Evolutionary conservation across 352 stramenopile genomes (phyloP).

Genomic region (Pythium biforme): DNA sequence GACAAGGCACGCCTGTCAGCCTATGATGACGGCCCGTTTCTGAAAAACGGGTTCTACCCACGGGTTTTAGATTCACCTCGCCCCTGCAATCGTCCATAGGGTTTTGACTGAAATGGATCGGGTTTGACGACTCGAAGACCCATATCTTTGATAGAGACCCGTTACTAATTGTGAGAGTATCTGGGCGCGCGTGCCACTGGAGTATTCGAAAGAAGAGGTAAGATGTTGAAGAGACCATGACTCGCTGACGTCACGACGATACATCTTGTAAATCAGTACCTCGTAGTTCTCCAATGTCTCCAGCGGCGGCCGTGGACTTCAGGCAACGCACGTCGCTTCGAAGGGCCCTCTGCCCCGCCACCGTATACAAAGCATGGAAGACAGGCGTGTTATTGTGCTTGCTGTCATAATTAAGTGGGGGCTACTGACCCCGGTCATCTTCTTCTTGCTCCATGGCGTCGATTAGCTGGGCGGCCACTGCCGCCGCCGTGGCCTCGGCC

Average conservation of each 20-base stretch:
- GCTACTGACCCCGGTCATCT: too few species aligned
- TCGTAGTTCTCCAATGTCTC: too few species aligned
- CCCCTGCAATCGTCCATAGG: too few species aligned
- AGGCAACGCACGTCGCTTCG: too few species aligned
- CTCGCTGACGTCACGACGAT: slow-evolving; percentile 2
- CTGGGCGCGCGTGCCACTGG: background rate
- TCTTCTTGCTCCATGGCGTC: slow-evolving; percentile 13
- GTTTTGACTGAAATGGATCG: too few species aligned
- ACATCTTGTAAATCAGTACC: background rate
- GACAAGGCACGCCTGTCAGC: background rate
- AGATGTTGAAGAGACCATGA: slow-evolving; percentile 11
- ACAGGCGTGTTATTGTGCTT: too few species aligned
- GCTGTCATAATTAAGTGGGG: slow-evolving; percentile 5
- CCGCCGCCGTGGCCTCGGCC: slow-evolving; percentile 12
- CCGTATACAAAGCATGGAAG: too few species aligned
- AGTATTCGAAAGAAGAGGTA: background rate
- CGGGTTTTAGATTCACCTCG: too few species aligned
- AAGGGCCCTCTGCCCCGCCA: too few species aligned
- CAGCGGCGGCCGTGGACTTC: too few species aligned
- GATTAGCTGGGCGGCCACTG: background rate
- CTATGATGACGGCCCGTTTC: background rate
- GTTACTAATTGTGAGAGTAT: background rate
- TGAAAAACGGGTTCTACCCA: background rate
- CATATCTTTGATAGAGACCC: background rate
- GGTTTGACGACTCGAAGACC: too few species aligned